Base-by-base conservation (phyloP, 2,329 filamentous ascomycete genomes). In the Aspergillus brunneoviolaceus region DNA sequence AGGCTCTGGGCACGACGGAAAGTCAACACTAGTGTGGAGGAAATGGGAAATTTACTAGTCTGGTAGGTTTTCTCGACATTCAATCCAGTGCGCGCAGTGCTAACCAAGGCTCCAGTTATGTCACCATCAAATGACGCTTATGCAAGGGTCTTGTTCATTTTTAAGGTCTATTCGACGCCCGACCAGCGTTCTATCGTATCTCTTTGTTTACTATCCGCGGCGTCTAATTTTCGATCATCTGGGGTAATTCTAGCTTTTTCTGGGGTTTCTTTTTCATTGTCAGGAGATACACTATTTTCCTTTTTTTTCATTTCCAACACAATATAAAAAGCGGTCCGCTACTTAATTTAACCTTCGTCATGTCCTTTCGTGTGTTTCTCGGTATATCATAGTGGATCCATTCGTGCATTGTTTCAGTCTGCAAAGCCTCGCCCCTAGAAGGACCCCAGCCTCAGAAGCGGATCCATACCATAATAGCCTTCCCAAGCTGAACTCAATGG, bases 21-120 rank as follows among this genome's bases (percentile, higher is more conserved):
- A 60, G 63, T 63, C 59, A 61, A 63, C 47, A 61, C 59, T 63
- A 68, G 71, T 67, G 73, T 70, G 74, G 74, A 73, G 74, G 74
- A 74, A 75, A 72, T 59, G 73, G 74, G 69, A 70, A 71, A 48
- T 47, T 49, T 10, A 59, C 33, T 19, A 70, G 53, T 65, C 57
- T 62, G 60, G 62, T 67, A 11, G 60, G 60, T 49, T 2, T 19
- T 21, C 4, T 10, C 16, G 4, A 42, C 23, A 14, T 35, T 9
- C 25, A 4, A 19, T 25, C 23, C 35, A 7, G 39, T 9, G 4
- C 7, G 5, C 16, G 11, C n/a, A 5, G 35, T 16, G 23, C 5
- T 27, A 57, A 11, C 3, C 48, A 19, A 25, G 42, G 11, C 48
- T 35, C 39, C 39, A 45, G 39, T 45, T 19, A 45, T n/a, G 16